Conservation (phyloP, 192 early-diverging fungal genomes). For the Backusella circina region DNA sequence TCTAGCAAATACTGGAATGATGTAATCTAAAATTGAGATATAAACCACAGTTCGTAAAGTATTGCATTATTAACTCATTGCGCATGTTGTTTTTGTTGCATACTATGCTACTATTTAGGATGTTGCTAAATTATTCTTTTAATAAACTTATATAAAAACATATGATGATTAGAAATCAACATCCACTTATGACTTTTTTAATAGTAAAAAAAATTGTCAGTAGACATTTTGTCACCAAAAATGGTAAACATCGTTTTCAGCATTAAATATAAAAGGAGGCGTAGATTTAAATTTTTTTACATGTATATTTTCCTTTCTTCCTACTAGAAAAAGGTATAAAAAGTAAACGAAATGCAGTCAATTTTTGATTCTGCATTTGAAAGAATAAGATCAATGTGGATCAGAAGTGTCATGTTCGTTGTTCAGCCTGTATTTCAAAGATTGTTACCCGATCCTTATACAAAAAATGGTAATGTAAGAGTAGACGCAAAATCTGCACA, state of each 20-base stretch:
- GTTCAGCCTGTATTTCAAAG: conserved; percentile 15
- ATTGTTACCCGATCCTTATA: conserved; percentile 30
- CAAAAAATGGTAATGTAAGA: conserved; percentile 20
- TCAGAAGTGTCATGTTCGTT: conserved; percentile 8
- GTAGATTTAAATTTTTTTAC: background rate
- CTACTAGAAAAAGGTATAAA: background rate
- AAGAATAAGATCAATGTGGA: conserved; percentile 11
- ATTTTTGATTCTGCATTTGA: background rate
- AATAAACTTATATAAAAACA: background rate
- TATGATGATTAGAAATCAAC: background rate
- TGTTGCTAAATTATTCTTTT: no score
- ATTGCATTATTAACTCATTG: no score
- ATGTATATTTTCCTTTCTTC: background rate
- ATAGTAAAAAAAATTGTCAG: background rate
- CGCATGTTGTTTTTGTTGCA: no score
- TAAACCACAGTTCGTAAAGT: no score
- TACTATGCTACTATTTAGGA: no score
- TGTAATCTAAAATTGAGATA: no score
- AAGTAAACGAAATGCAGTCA: background rate
- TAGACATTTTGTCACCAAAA: background rate
- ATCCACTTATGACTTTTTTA: no score
- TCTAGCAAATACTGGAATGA: no score
- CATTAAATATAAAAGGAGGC: background rate
- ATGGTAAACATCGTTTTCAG: background rate
- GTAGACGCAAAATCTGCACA: conserved; percentile 20